A percentile compares a stretch with the other conserved stretches of the same genome.
Conservation (phyloP, 495 filamentous ascomycete species). For the Penicillium ochrochloron region DNA sequence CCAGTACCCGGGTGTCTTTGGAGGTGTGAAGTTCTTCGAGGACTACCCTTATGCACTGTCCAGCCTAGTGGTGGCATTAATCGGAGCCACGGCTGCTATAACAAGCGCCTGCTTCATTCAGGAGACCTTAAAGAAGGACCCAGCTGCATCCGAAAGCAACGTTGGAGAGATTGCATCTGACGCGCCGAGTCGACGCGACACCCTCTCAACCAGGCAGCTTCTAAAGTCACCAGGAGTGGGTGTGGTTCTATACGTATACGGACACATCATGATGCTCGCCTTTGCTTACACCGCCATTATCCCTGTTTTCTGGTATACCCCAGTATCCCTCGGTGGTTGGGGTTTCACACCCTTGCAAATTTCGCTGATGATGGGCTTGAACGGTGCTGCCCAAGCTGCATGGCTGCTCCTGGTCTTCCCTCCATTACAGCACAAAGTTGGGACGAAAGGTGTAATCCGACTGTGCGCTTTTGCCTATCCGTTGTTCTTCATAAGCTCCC, state of each 20-base stretch:
- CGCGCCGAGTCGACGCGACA: not conserved
- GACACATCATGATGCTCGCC: constrained; percentile 64
- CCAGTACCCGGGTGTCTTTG: constrained; percentile 61
- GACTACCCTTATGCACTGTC: constrained; percentile 68
- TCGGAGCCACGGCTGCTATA: constrained; percentile 55
- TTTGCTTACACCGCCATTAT: constrained; percentile 64
- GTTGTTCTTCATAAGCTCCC: constrained; percentile 56
- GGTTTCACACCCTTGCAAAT: constrained; percentile 63
- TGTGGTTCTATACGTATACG: constrained; percentile 64
- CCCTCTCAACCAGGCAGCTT: constrained; percentile 57
- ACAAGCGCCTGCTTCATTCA: constrained; percentile 55
- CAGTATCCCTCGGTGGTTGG: constrained; percentile 59
- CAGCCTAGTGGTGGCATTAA: constrained; percentile 54
- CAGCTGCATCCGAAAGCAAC: constrained; percentile 11
- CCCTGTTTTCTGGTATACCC: constrained; percentile 67
- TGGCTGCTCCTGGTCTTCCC: constrained; percentile 72
- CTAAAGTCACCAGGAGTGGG: constrained; percentile 64
- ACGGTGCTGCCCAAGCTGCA: constrained; percentile 61
- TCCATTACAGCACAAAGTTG: constrained; percentile 57
- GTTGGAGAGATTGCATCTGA: constrained; percentile 13
- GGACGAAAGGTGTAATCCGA: constrained; percentile 63
- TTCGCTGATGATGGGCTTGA: constrained; percentile 61
- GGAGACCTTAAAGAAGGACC: constrained; percentile 53
- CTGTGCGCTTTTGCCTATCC: constrained; percentile 60
- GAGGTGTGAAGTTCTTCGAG: constrained; percentile 57